These are phyloP conservation scores for Peronosclerospora sorghi DNA, from an alignment of 352 stramenopile species.

Conservation along the genomic window DNA sequence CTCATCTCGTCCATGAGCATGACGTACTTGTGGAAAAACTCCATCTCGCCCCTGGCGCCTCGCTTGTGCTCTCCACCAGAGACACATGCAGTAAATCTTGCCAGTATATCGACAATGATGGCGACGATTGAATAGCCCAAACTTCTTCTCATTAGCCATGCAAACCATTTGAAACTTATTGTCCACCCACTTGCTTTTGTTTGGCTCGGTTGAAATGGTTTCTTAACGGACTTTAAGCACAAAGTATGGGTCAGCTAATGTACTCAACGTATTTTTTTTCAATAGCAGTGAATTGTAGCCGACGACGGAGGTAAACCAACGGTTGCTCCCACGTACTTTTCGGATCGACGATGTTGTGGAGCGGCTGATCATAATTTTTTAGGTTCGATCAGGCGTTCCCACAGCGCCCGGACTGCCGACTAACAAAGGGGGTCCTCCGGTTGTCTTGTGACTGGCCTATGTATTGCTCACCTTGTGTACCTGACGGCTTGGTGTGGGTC, in stretches of 20 bases:
- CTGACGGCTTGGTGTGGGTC: too few relatives aligned
- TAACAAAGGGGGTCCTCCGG: too few relatives aligned
- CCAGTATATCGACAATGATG: not conserved
- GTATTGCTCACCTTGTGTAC: too few relatives aligned
- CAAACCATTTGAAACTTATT: conserved; percentile 79
- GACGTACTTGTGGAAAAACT: conserved; percentile 30
- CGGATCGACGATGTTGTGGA: too few relatives aligned
- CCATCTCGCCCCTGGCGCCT: conserved; percentile 71
- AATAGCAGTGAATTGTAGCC: conserved; percentile 43
- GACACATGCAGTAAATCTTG: conserved; percentile 20
- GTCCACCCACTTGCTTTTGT: conserved; percentile 78
- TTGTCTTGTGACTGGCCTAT: too few relatives aligned
- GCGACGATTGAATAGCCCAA: not conserved
- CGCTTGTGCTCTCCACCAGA: conserved; percentile 58
- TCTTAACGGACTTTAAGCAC: conserved; percentile 56
- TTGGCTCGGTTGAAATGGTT: conserved; percentile 38
- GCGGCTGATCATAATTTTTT: too few relatives aligned
- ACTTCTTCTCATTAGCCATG: conserved; percentile 40
- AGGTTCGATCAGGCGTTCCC: too few relatives aligned
- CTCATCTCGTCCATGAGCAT: conserved; percentile 19
- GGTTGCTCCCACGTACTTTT: conserved; percentile 46
- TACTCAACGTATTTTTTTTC: conserved; percentile 75
- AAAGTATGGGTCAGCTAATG: conserved; percentile 72
- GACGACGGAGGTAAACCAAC: conserved; percentile 63
- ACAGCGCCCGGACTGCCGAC: too few relatives aligned